Base-by-base conservation (phyloP, 2,329 filamentous ascomycete species). In the Sarocladium brachiariae region DNA sequence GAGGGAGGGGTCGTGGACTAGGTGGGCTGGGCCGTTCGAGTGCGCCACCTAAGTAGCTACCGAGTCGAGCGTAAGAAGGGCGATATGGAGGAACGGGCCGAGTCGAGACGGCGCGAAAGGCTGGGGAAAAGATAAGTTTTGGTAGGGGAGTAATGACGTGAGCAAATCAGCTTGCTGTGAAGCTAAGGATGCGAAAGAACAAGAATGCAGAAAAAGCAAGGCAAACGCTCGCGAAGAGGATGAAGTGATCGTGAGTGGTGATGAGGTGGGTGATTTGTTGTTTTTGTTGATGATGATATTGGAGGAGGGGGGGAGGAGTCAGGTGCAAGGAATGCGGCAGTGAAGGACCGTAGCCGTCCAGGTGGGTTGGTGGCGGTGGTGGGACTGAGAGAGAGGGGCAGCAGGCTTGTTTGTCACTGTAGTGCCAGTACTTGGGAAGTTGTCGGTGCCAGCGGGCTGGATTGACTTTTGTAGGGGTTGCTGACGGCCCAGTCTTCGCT, bases 1-100 rank as follows among this genome's bases (percentile, higher is more conserved):
- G 50, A 30, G 27, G 45, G 46, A 41, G 51, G 51, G 50, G 41
- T 27, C 21, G 30, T 51, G 57, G 49, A 53, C 54, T 57, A 61
- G 64, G 5, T 25, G 23, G 27, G 27, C 39, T 23, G 39, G 21
- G 10, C 18, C 41, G 11, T 14, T 47, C 11, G 34, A 11, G 19
- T 43, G 39, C 39, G 39, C 39, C 39, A 43, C 39, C 39, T 25
- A n/a, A n/a, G n/a, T 30, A 30, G 39, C 4, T 31, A 14, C 14
- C 33, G 23, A 49, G 45, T 31, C 25, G 34, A 34, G 43, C n/a
- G n/a, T 19, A 33, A 47, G n/a, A 34, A 34, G 43, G 43, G 25
- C 25, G 27, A 47, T 24, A 34, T 10, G 13, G 38, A 43, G 43
- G 39, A 25, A 43, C 39, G 39, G 39, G 21, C 39, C 39, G 39